Percentiles rank a stretch among this genome's conserved stretches.
Conservation (phyloP, 495 filamentous ascomycete genomes). For the Tetracladium marchalianum region DNA sequence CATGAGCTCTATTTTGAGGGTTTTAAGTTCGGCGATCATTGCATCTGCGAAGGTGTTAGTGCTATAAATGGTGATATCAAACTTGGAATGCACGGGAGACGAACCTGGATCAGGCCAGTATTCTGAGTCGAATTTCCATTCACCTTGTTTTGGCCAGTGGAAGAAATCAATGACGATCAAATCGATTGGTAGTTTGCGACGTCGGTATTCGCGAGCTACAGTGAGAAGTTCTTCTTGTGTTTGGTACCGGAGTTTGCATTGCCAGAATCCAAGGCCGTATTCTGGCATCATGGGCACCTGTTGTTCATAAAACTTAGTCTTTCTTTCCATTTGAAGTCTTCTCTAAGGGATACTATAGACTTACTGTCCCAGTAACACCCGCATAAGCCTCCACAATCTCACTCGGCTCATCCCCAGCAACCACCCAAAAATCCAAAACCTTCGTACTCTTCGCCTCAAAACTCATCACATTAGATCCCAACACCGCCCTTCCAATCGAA, state of each 20-base stretch:
- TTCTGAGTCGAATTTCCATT: conserved; percentile 46
- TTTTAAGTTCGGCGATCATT: conserved; percentile 44
- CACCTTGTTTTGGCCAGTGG: conserved; percentile 50
- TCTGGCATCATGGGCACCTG: conserved; percentile 48
- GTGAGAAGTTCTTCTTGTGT: conserved; percentile 46
- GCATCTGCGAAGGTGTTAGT: conserved; percentile 24
- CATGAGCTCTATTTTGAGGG: conserved; percentile 44
- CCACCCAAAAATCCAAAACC: conserved; percentile 48
- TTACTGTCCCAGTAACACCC: conserved; percentile 34
- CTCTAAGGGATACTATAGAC: too few relatives aligned
- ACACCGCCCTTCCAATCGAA: conserved; percentile 40
- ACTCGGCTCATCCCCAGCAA: conserved; percentile 40
- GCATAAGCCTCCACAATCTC: conserved; percentile 44
- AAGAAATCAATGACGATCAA: conserved; percentile 53
- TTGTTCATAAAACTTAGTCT: too few relatives aligned
- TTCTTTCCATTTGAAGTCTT: too few relatives aligned
- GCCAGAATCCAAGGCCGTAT: conserved; percentile 53
- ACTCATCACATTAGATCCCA: conserved; percentile 47
- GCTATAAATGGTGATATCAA: neutral
- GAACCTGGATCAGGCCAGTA: conserved; percentile 47
- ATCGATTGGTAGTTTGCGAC: conserved; percentile 39
- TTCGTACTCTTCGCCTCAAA: conserved; percentile 46
- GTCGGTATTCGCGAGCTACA: conserved; percentile 43
- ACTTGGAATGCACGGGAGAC: conserved; percentile 1
- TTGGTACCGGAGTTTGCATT: conserved; percentile 50